These are phyloP conservation scores for Diophrys appendiculata DNA, from an alignment of 73 alveolate genomes.

Conservation along the genomic window DNA sequence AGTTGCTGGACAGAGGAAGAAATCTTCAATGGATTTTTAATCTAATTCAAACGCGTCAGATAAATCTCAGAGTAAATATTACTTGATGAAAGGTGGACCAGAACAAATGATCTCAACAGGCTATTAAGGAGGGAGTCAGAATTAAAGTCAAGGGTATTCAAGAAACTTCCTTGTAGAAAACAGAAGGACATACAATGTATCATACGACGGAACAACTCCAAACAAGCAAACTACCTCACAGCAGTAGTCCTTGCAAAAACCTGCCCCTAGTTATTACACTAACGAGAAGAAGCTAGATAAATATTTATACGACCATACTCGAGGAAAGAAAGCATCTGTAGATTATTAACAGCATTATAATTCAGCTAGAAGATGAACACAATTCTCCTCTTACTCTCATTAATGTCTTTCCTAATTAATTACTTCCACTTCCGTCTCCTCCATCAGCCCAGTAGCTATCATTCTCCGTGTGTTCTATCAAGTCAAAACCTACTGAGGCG, in stretches of 20 bases:
- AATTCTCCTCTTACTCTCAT: constrained; percentile 28
- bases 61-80: background rate
- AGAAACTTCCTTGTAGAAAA: background rate
- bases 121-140: no score
- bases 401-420: constrained; percentile 29
- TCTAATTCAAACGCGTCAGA: background rate
- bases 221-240: no score
- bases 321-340: no score
- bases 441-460: constrained; percentile 61
- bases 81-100: background rate
- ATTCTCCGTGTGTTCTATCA: constrained; percentile 42
- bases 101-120: background rate
- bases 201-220: no score
- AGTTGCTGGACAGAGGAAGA: background rate
- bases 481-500: constrained; percentile 23
- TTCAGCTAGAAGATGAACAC: no score
- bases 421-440: constrained; percentile 52
- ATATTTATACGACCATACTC: background rate
- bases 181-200: background rate
- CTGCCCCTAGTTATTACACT: background rate
- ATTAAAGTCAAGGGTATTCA: no score
- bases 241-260: no score
- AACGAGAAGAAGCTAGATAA: background rate
- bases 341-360: no score
- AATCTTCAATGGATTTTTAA: background rate